Base-by-base conservation (phyloP, 2,329 filamentous ascomycete genomes). In the Diaporthe capsici region DNA sequence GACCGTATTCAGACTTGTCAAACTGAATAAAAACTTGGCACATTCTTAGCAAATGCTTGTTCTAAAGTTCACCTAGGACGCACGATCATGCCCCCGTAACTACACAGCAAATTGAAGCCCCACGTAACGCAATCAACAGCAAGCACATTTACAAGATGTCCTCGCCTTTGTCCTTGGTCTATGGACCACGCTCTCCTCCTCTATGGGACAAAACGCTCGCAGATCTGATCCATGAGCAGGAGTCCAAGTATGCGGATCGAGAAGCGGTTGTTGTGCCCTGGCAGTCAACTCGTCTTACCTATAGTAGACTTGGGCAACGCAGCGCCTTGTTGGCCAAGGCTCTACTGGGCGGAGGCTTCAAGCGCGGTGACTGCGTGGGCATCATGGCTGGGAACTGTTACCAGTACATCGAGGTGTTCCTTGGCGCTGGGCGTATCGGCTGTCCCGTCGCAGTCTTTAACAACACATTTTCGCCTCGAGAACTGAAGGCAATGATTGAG, bases 331-430 rank as follows among this genome's bases (percentile, higher is more conserved):
- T 47, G 17, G 61, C 61, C 42, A 65, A 65, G 61, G 17, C 25
- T n/a, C 42, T 65, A 3, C 61, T 65, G 25, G 61, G 37, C 42
- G 61, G 37, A 4, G 61, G 61, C 39, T 20, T 65, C 17, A 65
- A 49, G 20, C 42, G 61, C 20, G 61, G 61, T 47, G 42, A 65
- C 61, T 65, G 61, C n/a, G 61, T 65, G 61, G 61, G 61, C 42
- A 65, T 65, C 42, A 65, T 65, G 61, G 61, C 61, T 65, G 61
- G 61, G 61, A 65, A 65, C 12, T 65, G 61, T 22, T 65, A 65
- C 25, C 37, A 65, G 28, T 65, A 65, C 20, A 22, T 65, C 9
- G 61, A 65, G 61, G 22, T 65, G 2, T 65, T 65, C 25, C 61
- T 65, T 20, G 61, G 61, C 1, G 61, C 61, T 20, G 61, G 61